Conservation (phyloP, 306 rosid genomes). For the Albizia julibrissin region DNA sequence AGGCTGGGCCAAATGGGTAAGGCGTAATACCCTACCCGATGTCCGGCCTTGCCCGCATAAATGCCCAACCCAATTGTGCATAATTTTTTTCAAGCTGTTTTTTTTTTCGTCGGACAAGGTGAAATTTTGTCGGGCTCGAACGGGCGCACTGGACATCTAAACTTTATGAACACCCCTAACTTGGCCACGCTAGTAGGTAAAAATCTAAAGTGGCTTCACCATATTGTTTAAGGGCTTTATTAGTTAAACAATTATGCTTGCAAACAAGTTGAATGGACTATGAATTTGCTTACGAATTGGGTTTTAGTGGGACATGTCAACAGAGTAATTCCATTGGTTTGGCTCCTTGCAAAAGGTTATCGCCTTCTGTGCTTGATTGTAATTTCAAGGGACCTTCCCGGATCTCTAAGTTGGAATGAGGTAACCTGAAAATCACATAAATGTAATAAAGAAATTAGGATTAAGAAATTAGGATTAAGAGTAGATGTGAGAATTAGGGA, state of each 20-base stretch:
- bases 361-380: constrained; percentile 7
- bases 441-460: background rate
- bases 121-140: too few species aligned
- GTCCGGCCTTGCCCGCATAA: too few species aligned
- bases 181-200: background rate
- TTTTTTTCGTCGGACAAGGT: too few species aligned
- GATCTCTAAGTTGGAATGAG: background rate
- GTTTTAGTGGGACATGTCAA: constrained; percentile 24
- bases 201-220: background rate
- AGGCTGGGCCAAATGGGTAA: too few species aligned
- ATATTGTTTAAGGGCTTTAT: background rate
- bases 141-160: too few species aligned
- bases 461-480: too few species aligned
- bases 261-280: background rate
- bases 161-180: too few species aligned
- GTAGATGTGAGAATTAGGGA: too few species aligned
- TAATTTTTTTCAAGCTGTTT: too few species aligned
- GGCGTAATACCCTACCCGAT: too few species aligned
- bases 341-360: constrained; percentile 5
- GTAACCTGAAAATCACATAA: constrained; percentile 12
- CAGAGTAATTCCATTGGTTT: constrained; percentile 4
- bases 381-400: background rate
- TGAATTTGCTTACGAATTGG: background rate
- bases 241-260: background rate
- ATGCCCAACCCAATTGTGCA: too few species aligned